These are phyloP conservation scores for Suillus weaverae DNA, from an alignment of 768 basidiomycete species.

Conservation along the genomic window DNA sequence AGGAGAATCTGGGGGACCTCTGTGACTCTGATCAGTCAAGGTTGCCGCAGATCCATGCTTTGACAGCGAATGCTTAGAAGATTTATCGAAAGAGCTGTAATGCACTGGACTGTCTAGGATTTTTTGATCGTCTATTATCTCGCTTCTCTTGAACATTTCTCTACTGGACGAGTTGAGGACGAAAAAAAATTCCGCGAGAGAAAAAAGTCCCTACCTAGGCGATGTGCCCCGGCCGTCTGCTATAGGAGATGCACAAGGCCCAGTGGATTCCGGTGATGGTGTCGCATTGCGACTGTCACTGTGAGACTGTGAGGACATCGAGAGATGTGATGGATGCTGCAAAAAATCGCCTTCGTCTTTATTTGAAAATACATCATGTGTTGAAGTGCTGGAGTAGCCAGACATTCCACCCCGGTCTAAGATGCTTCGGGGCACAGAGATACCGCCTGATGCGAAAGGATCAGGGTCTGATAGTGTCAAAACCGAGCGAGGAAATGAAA, in stretches of 20 bases:
- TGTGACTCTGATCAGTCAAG: slow-evolving; percentile 33
- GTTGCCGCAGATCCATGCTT: slow-evolving; percentile 35
- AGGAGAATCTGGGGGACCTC: slow-evolving; percentile 30
- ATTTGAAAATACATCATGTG: slow-evolving; percentile 44
- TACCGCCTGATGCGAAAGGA: slow-evolving; percentile 58
- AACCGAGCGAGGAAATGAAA: slow-evolving; percentile 45
- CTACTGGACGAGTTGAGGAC: not conserved
- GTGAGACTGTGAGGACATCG: slow-evolving; percentile 58
- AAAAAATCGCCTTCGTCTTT: slow-evolving; percentile 34
- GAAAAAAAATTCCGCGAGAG: not conserved
- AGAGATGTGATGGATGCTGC: slow-evolving; percentile 55
- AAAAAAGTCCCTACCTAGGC: slow-evolving; percentile 4
- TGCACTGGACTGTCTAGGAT: not conserved
- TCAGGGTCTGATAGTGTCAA: slow-evolving; percentile 63
- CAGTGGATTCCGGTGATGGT: not conserved
- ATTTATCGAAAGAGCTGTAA: slow-evolving; percentile 26
- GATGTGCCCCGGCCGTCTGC: slow-evolving; percentile 9
- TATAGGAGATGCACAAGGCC: slow-evolving; percentile 4
- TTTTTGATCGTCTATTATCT: not conserved
- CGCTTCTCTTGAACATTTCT: not conserved
- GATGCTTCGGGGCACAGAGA: slow-evolving; percentile 39
- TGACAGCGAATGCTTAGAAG: slow-evolving; percentile 14
- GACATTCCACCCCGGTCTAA: slow-evolving; percentile 51
- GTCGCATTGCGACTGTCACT: slow-evolving; percentile 3
- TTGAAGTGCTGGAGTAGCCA: slow-evolving; percentile 52